Base-by-base conservation (phyloP, 148 eudicot genomes). In the Rheum nobile region DNA sequence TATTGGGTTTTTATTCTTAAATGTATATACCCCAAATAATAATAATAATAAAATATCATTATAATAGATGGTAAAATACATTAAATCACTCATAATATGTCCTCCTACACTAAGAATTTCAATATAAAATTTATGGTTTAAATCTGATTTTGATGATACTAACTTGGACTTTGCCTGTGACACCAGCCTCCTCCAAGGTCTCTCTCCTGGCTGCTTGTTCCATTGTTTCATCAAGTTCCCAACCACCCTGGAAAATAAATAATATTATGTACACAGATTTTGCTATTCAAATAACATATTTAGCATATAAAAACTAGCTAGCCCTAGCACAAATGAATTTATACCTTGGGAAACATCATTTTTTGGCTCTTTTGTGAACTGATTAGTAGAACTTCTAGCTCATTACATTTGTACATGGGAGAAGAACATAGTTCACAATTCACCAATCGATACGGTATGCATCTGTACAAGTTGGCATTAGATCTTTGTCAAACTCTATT, bases 281-380 rank as follows among this genome's bases (percentile, higher is more conserved):
- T 13, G 4, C 21, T 10, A 44, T 10, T 44, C 2, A 44, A 10
- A 1, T 42, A 13, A 44, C 13, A 44, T 10, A 41, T 12, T 7
- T 41, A 41, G 43, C 11, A 41, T n/a, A n/a, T n/a, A n/a, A n/a
- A n/a, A n/a, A n/a, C n/a, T n/a, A n/a, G n/a, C n/a, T n/a, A n/a
- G n/a, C n/a, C n/a, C 4, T 4, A 35, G 37, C 37, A 35, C 4
- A 35, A 35, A 35, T 35, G 4, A 35, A 35, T 35, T 35, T 37
- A 0, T 81, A 87, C 90, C 90, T 88, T 88, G 0, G 91, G 91
- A 75, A 88, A 88, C 84, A 88, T 84, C 80, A 83, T 67, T 35
- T 72, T 79, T 32, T 77, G 67, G 59, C 84, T 54, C 78, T 88
- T 88, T 57, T 84, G 91, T 24, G 91, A 88, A 78, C 83, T 84